Evolutionary conservation across 176 grass and related monocot species (phyloP), one percentile per base, ranked within the genome.

Genomic region (Musa itinerans): DNA sequence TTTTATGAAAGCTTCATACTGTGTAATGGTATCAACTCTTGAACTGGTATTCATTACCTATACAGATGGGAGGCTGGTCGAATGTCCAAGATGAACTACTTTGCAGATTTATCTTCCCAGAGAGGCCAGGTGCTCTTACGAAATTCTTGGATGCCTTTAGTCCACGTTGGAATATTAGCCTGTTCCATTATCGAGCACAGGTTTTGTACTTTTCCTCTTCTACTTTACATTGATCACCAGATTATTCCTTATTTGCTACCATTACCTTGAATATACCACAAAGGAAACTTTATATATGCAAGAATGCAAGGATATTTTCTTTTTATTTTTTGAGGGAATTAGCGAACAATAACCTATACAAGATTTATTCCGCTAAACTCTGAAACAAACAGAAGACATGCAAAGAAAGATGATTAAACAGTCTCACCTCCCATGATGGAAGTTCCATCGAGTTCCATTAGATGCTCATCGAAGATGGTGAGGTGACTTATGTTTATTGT

Each of bases 71-170:
- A 81, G 95, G 95, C 15, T 80, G 91, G 56, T 94, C 95, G 67
- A 88, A 89, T 81, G 71, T 94, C 58, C 78, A 80, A 79, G 83
- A 89, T 5, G 95, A 94, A 82, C 82, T 99, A 51, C 86, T 92
- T 82, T 99, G 90, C 68, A 84, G 91, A 74, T 99, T 99, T 74
- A 89, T 99, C 74, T 99, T 99, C 26, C 91, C 95, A n/a, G 95
- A 99, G 84, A 89, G 91, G 23, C 95, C 95, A 10, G 95, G 95
- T 57, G 57, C 95, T 76, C 88, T 99, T 23, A 91, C 90, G 71
- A 88, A 92, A 24, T 94, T 99, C 76, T 86, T 99, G 84, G 95
- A 99, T 52, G 59, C 81, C 6, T 83, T 89, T 8, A 89, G 96
- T 71, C 96, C 96, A 19, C 78, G 90, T 19, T 99, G 91, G 96